Conservation (phyloP, 2,329 filamentous ascomycete species). For the Cercospora sojina region DNA sequence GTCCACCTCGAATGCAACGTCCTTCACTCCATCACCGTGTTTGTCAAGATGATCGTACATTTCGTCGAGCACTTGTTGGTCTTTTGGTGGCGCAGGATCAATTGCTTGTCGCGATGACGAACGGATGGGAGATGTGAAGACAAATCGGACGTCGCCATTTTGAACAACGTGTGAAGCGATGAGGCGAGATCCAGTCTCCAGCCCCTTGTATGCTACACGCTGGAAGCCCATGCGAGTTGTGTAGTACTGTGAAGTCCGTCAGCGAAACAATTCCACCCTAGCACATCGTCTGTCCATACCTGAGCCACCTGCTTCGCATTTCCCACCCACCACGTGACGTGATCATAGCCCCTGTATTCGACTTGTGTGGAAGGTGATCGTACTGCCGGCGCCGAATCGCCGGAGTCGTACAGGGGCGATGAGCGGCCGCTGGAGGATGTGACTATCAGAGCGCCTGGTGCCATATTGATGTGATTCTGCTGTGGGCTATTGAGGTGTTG, state of each 20-base stretch:
- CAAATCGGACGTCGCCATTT: conserved; percentile 75
- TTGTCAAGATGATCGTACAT: conserved; percentile 80
- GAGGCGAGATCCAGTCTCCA: conserved; percentile 81
- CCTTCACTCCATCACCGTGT: conserved; percentile 92
- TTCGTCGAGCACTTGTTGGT: conserved; percentile 65
- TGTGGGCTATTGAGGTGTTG: not conserved
- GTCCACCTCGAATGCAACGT: conserved; percentile 93
- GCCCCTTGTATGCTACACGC: conserved; percentile 76
- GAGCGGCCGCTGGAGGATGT: conserved; percentile 34
- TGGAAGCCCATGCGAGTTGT: conserved; percentile 82
- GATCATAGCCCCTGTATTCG: conserved; percentile 78
- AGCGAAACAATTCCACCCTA: not conserved
- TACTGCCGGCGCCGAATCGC: conserved; percentile 16
- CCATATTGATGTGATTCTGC: conserved; percentile 29
- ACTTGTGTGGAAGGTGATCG: conserved; percentile 17
- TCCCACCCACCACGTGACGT: conserved; percentile 93
- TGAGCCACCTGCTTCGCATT: conserved; percentile 91
- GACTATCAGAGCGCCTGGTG: conserved; percentile 41
- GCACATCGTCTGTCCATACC: not conserved
- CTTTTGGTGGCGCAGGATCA: conserved; percentile 47
- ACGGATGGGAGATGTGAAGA: conserved; percentile 78
- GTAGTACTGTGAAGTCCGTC: conserved; percentile 62
- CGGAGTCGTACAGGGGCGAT: conserved; percentile 26
- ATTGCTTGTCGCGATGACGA: conserved; percentile 33
- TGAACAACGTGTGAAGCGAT: conserved; percentile 81